Evolutionary conservation across 306 rosid species (phyloP).

Genomic region (Gleditsia sinensis): DNA sequence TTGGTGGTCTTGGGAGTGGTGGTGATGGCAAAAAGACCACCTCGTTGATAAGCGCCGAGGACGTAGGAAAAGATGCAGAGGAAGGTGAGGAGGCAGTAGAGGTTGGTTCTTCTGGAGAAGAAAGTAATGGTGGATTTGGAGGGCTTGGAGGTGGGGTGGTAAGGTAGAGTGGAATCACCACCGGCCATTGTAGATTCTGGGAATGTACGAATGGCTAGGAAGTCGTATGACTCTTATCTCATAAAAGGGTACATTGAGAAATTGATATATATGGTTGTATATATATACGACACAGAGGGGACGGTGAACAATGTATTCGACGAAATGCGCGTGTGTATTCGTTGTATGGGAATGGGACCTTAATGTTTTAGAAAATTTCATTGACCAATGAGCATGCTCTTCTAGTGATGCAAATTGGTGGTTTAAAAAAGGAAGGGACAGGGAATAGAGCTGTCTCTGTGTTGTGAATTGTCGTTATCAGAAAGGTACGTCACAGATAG

Average conservation of each 20-base stretch:
- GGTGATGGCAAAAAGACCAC: not conserved
- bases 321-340: not conserved
- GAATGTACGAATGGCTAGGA: not conserved
- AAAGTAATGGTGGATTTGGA: conserved; percentile 30
- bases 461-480: too few species aligned
- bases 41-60: conserved; percentile 53
- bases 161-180: conserved; percentile 27
- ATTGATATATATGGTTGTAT: too few species aligned
- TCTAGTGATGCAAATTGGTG: not conserved
- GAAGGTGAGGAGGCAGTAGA: conserved; percentile 52
- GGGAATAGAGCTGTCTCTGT: not conserved
- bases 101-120: conserved; percentile 46
- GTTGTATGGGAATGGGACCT: too few species aligned
- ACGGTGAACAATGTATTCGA: not conserved
- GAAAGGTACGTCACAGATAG: not conserved
- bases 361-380: too few species aligned
- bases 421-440: not conserved
- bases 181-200: conserved; percentile 38
- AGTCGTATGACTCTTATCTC: too few species aligned
- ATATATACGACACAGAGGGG: not conserved
- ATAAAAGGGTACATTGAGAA: too few species aligned
- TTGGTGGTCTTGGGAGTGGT: not conserved
- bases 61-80: conserved; percentile 64
- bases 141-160: conserved; percentile 57
- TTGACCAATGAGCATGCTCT: conserved; percentile 16